Evolutionary conservation across 2,329 filamentous ascomycete species (phyloP).

Genomic region (Eurotiales sp.): DNA sequence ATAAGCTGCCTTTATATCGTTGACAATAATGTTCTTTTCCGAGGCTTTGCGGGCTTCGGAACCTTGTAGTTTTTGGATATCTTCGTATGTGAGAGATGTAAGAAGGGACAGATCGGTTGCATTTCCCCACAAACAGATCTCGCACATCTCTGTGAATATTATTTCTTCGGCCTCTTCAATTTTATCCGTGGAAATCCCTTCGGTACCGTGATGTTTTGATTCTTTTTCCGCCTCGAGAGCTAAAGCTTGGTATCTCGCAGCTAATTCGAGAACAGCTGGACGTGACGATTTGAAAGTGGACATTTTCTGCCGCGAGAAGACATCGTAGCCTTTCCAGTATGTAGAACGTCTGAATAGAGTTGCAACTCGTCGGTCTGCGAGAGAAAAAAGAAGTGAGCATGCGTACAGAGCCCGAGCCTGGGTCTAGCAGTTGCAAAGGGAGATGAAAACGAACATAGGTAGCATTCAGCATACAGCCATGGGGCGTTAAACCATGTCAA

Average conservation of each 20-base stretch:
- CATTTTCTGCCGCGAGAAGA: constrained; percentile 87
- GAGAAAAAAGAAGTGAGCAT: constrained; percentile 20
- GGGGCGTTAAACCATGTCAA: constrained; percentile 78
- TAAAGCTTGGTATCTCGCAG: constrained; percentile 72
- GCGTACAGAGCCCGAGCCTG: too few species aligned
- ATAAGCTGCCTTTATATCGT: constrained; percentile 75
- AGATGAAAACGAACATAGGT: constrained; percentile 62
- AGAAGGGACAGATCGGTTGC: constrained; percentile 90
- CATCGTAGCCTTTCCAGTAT: constrained; percentile 86
- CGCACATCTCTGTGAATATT: constrained; percentile 87
- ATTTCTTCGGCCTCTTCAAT: constrained; percentile 67
- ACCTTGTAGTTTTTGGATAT: constrained; percentile 94
- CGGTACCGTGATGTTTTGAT: constrained; percentile 23
- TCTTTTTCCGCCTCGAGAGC: constrained; percentile 62
- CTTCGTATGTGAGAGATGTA: constrained; percentile 86
- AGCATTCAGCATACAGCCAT: constrained; percentile 93
- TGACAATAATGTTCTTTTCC: constrained; percentile 88
- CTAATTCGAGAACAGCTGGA: constrained; percentile 77
- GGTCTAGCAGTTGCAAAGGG: too few species aligned
- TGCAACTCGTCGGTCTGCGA: constrained; percentile 64
- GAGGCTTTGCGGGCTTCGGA: constrained; percentile 78
- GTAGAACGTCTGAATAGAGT: constrained; percentile 71
- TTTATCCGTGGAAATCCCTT: constrained; percentile 37
- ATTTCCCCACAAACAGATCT: constrained; percentile 97
- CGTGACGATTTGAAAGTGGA: constrained; percentile 89